These are phyloP conservation scores for Fusarium tupiense DNA, from an alignment of 2,329 filamentous ascomycete genomes.

Conservation along the genomic window DNA sequence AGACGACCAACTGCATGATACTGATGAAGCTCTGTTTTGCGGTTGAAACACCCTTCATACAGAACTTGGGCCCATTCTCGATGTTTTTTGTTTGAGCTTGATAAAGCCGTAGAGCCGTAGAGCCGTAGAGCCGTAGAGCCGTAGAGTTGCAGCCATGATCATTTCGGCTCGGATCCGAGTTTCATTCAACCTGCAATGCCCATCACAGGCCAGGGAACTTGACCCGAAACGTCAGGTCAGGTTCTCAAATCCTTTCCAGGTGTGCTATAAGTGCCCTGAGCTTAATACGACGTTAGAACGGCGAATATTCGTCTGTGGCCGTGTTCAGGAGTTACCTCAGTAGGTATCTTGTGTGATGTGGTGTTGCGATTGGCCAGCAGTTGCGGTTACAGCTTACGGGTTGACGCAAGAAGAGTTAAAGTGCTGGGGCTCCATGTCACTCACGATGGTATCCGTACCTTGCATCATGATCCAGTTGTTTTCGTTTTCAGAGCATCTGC, in stretches of 20 bases:
- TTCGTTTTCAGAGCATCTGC: not conserved
- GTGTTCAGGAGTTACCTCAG: not conserved
- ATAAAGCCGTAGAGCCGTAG: not conserved
- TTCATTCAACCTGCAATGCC: slow-evolving; percentile 7
- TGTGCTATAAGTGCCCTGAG: slow-evolving; percentile 12
- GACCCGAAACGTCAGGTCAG: slow-evolving; percentile 13
- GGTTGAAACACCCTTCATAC: slow-evolving; percentile 34
- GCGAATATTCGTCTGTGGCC: not conserved
- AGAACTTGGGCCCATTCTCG: not conserved
- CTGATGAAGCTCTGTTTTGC: slow-evolving; percentile 7
- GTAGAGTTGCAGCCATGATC: not conserved
- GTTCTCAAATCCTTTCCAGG: not conserved
- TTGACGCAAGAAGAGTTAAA: not conserved
- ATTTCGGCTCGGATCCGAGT: slow-evolving; percentile 24
- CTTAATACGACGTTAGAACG: slow-evolving; percentile 6
- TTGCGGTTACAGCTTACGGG: slow-evolving; percentile 2
- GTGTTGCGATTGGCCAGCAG: slow-evolving; percentile 22
- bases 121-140: not conserved
- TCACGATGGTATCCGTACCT: not conserved
- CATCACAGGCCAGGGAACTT: slow-evolving; percentile 3
- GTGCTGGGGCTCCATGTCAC: not conserved
- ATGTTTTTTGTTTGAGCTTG: slow-evolving; percentile 14
- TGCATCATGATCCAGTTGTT: slow-evolving; percentile 9
- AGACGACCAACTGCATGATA: slow-evolving; percentile 20
- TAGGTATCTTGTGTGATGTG: not conserved